These are phyloP conservation scores for Nemania sp. DNA, from an alignment of 2,329 filamentous ascomycete genomes.

Conservation along the genomic window DNA sequence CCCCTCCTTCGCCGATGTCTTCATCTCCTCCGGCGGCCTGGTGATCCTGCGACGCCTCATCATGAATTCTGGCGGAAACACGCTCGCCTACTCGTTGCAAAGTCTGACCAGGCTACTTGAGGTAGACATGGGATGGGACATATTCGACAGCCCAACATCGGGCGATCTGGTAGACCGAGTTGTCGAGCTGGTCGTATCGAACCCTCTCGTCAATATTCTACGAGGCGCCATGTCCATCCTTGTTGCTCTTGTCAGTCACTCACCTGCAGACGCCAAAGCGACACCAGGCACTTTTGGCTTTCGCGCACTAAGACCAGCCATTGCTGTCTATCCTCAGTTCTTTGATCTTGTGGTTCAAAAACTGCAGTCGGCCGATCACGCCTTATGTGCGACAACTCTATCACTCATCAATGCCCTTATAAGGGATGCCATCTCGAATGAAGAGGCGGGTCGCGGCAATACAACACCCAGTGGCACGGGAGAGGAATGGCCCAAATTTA, in stretches of 20 bases:
- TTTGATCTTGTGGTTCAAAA: constrained; percentile 91
- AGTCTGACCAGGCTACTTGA: constrained; percentile 86
- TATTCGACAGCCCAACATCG: constrained; percentile 66
- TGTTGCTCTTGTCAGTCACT: constrained; percentile 88
- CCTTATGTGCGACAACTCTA: constrained; percentile 90
- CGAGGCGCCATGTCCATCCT: constrained; percentile 96
- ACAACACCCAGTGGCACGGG: constrained; percentile 43
- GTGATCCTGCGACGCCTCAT: constrained; percentile 80
- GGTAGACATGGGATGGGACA: constrained; percentile 97
- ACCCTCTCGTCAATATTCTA: constrained; percentile 95
- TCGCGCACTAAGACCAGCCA: constrained; percentile 85
- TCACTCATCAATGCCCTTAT: constrained; percentile 96
- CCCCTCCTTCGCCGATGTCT: constrained; percentile 93
- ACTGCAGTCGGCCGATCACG: constrained; percentile 91
- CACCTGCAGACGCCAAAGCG: constrained; percentile 50
- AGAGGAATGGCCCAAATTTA: constrained; percentile 92
- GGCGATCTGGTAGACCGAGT: constrained; percentile 74
- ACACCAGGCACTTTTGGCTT: constrained; percentile 76
- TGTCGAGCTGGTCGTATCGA: constrained; percentile 90
- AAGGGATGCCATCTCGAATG: constrained; percentile 82
- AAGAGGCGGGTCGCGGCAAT: constrained; percentile 51
- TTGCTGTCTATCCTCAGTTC: constrained; percentile 90
- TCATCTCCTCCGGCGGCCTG: constrained; percentile 87
- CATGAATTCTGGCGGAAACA: constrained; percentile 86
- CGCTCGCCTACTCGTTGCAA: constrained; percentile 90